Evolutionary conservation across 2,329 filamentous ascomycete species (phyloP).

Genomic region (Phialocephala subalpina): DNA sequence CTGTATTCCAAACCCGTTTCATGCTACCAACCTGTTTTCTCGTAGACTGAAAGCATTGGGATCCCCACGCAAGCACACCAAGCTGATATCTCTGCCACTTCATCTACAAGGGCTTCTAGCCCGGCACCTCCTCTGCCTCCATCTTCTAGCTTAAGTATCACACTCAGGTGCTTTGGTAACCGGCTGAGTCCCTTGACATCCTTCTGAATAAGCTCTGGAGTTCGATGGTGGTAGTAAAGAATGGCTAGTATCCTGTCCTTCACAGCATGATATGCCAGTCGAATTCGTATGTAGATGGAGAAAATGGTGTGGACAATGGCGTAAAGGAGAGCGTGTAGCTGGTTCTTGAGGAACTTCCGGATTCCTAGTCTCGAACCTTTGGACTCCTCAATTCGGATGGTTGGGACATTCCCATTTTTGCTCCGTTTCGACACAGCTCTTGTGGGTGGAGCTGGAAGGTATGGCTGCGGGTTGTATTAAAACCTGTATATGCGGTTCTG

Average conservation of each 20-base stretch:
- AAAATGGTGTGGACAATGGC: conserved; percentile 81
- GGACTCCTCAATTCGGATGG: conserved; percentile 37
- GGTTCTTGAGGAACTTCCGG: conserved; percentile 66
- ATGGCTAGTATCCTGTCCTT: conserved; percentile 81
- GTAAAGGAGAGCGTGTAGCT: conserved; percentile 73
- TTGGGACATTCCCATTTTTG: conserved; percentile 40
- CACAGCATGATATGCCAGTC: conserved; percentile 81
- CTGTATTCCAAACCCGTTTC: background rate
- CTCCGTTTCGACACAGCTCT: conserved; percentile 31
- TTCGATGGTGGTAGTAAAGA: conserved; percentile 94
- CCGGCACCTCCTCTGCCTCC: conserved; percentile 75
- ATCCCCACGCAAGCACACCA: conserved; percentile 95
- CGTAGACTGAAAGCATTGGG: conserved; percentile 87
- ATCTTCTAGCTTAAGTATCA: conserved; percentile 80
- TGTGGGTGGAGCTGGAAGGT: conserved; percentile 41
- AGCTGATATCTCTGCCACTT: conserved; percentile 89
- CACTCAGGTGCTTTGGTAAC: conserved; percentile 85
- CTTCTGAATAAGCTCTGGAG: conserved; percentile 88
- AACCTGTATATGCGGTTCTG: conserved; percentile 2
- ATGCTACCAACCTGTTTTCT: conserved; percentile 77
- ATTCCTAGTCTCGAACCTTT: conserved; percentile 57
- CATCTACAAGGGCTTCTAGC: conserved; percentile 84
- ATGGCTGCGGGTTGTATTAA: conserved; percentile 40
- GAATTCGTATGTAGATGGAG: conserved; percentile 84
- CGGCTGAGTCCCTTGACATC: conserved; percentile 80